phyloP scores from a whole-genome alignment of 495 filamentous ascomycete species.

The Penicillium odoratum region DNA sequence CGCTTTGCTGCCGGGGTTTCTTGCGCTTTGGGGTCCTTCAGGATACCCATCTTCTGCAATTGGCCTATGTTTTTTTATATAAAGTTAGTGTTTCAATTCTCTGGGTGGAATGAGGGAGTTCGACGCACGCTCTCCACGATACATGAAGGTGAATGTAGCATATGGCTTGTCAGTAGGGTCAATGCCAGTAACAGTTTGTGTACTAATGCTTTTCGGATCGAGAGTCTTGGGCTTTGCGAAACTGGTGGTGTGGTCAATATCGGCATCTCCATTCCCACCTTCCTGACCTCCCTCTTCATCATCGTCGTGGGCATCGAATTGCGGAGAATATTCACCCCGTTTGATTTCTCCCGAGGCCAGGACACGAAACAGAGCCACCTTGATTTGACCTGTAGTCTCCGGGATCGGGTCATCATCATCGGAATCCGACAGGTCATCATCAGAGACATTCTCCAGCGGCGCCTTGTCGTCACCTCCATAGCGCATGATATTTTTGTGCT shows the following conservation, averaged over 20 bases:
- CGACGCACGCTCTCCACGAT: constrained; percentile 87
- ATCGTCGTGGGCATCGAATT: constrained; percentile 96
- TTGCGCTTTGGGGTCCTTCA: constrained; percentile 60
- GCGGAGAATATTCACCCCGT: constrained; percentile 94
- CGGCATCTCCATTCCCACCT: constrained; percentile 51
- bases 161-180: constrained; percentile 94
- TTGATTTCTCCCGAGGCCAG: constrained; percentile 96
- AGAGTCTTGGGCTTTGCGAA: constrained; percentile 97
- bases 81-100: constrained; percentile 21
- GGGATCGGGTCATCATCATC: constrained; percentile 85
- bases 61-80: constrained; percentile 58
- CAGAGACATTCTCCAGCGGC: constrained; percentile 70
- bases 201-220: constrained; percentile 95
- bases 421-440: constrained; percentile 70
- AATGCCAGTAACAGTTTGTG: constrained; percentile 98
- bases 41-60: constrained; percentile 90
- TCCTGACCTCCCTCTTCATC: constrained; percentile 63
- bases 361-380: constrained; percentile 94
- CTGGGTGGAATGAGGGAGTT: neutral
- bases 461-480: constrained; percentile 74
- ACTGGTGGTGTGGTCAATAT: constrained; percentile 96
- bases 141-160: constrained; percentile 97
- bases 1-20: constrained; percentile 65
- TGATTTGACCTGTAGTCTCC: constrained; percentile 96
- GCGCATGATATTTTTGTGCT: constrained; percentile 63